Evolutionary conservation across 192 early-diverging fungal species (phyloP).

Genomic region (Lobosporangium transversale): DNA sequence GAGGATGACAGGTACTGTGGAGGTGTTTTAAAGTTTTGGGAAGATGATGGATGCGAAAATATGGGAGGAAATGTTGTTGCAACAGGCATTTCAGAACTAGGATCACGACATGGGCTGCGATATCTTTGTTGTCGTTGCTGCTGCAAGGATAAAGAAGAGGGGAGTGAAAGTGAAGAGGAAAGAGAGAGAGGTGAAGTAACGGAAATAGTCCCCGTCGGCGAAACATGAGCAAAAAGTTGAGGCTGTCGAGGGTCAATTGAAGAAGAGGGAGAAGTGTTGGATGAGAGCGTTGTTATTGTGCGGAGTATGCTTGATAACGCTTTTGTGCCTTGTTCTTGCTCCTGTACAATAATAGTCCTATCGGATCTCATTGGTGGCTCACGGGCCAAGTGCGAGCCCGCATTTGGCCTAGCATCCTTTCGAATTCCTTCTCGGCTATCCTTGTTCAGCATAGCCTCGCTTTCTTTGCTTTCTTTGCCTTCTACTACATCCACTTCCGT

Average conservation of each 20-base stretch:
- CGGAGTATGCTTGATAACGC: neutral
- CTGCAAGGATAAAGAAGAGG: neutral
- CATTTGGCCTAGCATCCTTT: constrained; percentile 5
- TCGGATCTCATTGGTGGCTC: constrained; percentile 6
- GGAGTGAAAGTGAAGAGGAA: neutral
- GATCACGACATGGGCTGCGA: constrained; percentile 2
- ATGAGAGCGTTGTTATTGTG: neutral
- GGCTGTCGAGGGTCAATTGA: no score
- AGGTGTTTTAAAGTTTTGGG: neutral
- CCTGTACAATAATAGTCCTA: neutral
- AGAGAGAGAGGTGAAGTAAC: neutral
- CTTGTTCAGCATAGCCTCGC: constrained; percentile 14
- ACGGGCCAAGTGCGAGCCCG: constrained; percentile 11
- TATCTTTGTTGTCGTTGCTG: neutral
- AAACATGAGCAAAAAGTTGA: no score
- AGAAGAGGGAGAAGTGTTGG: neutral
- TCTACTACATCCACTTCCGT: neutral
- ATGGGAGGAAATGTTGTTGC: constrained; percentile 9
- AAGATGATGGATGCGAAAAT: neutral
- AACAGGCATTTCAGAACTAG: neutral
- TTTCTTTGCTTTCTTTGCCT: neutral
- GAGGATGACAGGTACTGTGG: constrained; percentile 6
- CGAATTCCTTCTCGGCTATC: constrained; percentile 2
- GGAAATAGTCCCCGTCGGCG: no score
- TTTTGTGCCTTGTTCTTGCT: neutral